phyloP scores from a whole-genome alignment of 2,329 filamentous ascomycete genomes.

The Aspergillus sp. region DNA sequence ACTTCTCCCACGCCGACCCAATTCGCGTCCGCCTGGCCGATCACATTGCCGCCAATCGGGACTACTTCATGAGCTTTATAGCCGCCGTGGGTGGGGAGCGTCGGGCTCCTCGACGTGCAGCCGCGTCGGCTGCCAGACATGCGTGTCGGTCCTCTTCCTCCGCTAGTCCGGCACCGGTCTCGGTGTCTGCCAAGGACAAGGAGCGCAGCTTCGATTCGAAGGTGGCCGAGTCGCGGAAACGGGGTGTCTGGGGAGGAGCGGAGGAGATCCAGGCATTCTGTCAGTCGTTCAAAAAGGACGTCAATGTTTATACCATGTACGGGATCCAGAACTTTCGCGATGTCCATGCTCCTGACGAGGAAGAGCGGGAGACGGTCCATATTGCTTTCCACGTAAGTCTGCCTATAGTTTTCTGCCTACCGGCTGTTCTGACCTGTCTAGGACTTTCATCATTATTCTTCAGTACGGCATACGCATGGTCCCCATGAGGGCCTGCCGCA shows the following conservation, averaged over 20 bases:
- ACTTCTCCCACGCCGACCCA: constrained; percentile 56
- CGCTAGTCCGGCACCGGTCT: constrained; percentile 42
- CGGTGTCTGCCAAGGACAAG: constrained; percentile 54
- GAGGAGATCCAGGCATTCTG: constrained; percentile 68
- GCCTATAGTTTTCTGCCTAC: too few relatives aligned
- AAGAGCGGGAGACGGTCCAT: constrained; percentile 47
- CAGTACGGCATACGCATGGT: constrained; percentile 60
- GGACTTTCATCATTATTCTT: constrained; percentile 67
- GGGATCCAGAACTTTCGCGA: constrained; percentile 46
- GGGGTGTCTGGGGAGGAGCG: constrained; percentile 65
- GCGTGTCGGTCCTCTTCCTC: constrained; percentile 48
- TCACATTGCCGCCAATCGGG: constrained; percentile 61
- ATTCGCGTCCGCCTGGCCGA: constrained; percentile 61
- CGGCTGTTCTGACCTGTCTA: constrained; percentile 29
- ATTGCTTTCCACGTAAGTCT: constrained; percentile 62
- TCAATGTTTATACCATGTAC: constrained; percentile 57
- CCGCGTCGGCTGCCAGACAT: constrained; percentile 45
- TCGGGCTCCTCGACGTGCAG: constrained; percentile 56
- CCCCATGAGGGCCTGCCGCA: constrained; percentile 58
- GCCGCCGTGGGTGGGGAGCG: constrained; percentile 56
- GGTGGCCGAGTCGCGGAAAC: constrained; percentile 59
- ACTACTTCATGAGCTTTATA: constrained; percentile 66
- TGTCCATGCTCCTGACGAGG: constrained; percentile 40
- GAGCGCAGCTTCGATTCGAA: constrained; percentile 60
- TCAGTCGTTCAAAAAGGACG: constrained; percentile 59